Evolutionary conservation across 805 yeast genomes (phyloP).

Genomic region (Yarrowia sp.): DNA sequence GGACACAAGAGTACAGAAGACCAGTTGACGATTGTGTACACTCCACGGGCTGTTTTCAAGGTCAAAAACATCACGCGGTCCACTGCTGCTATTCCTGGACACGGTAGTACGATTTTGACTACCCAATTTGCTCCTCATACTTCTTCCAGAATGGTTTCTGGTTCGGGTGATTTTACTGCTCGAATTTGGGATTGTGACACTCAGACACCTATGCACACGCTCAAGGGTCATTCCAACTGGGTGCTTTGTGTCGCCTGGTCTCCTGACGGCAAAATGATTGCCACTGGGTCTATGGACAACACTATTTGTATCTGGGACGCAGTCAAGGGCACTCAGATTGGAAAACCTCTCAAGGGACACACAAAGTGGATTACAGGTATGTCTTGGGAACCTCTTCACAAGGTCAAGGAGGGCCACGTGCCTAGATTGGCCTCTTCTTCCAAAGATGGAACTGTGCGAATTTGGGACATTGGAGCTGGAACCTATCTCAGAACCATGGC

Average conservation of each 20-base stretch:
- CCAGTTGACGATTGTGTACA: slow-evolving; percentile 80
- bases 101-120: slow-evolving; percentile 88
- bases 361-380: slow-evolving; percentile 84
- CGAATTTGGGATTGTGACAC: slow-evolving; percentile 96
- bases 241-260: slow-evolving; percentile 88
- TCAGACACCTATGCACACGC: slow-evolving; percentile 78
- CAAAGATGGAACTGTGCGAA: slow-evolving; percentile 81
- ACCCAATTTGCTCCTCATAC: slow-evolving; percentile 92
- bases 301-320: slow-evolving; percentile 87
- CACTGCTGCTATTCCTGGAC: slow-evolving; percentile 91
- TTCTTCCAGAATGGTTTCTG: slow-evolving; percentile 81
- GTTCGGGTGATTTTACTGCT: slow-evolving; percentile 95
- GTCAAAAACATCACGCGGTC: slow-evolving; percentile 89
- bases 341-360: slow-evolving; percentile 76
- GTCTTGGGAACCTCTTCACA: slow-evolving; percentile 92
- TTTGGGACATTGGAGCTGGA: slow-evolving; percentile 82
- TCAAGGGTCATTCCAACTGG: slow-evolving; percentile 88
- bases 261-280: slow-evolving; percentile 85
- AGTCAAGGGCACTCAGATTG: slow-evolving; percentile 65
- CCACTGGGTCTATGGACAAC: slow-evolving; percentile 95
- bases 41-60: slow-evolving; percentile 93
- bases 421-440: slow-evolving; percentile 76
- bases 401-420: slow-evolving; percentile 58
- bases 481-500: slow-evolving; percentile 65
- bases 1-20: slow-evolving; percentile 89